Conservation (phyloP, 768 basidiomycete genomes). For the Stropharia rugosoannulata region DNA sequence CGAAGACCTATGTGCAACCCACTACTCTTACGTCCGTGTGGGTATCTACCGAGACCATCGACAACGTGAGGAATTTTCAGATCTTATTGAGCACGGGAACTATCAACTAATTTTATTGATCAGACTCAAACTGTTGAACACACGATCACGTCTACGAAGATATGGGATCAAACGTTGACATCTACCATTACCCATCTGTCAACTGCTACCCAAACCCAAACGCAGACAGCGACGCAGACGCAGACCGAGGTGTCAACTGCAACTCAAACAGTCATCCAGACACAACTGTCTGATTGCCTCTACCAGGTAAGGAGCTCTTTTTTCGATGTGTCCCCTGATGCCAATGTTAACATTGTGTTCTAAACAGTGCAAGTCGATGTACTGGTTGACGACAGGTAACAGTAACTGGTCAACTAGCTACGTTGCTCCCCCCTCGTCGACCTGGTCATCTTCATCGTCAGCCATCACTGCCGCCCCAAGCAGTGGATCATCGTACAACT, state of each 20-base stretch:
- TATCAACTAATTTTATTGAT: constrained; percentile 4
- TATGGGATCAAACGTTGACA: constrained; percentile 44
- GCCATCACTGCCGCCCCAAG: constrained; percentile 10
- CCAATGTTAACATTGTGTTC: constrained; percentile 11
- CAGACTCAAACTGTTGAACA: constrained; percentile 60
- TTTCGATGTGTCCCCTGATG: not conserved
- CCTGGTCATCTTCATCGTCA: constrained; percentile 17
- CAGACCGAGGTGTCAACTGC: constrained; percentile 47
- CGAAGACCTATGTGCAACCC: constrained; percentile 52
- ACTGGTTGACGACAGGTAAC: constrained; percentile 50
- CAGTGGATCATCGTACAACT: constrained; percentile 23
- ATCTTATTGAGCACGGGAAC: not conserved
- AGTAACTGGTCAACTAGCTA: constrained; percentile 45
- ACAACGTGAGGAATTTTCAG: constrained; percentile 41
- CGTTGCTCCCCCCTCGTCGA: constrained; percentile 25
- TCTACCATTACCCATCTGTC: constrained; percentile 53
- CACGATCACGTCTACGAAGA: constrained; percentile 54
- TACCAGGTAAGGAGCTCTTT: constrained; percentile 34
- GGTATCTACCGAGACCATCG: constrained; percentile 54
- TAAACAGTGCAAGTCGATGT: constrained; percentile 56
- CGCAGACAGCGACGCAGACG: constrained; percentile 50
- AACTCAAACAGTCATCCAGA: constrained; percentile 45
- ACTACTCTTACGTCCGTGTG: constrained; percentile 57
- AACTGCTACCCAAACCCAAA: constrained; percentile 49
- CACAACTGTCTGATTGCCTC: constrained; percentile 55